A percentile compares a stretch with the other conserved stretches of the same genome.
phyloP scores from a whole-genome alignment of 2,329 filamentous ascomycete genomes.

The Exophiala bonariae region DNA sequence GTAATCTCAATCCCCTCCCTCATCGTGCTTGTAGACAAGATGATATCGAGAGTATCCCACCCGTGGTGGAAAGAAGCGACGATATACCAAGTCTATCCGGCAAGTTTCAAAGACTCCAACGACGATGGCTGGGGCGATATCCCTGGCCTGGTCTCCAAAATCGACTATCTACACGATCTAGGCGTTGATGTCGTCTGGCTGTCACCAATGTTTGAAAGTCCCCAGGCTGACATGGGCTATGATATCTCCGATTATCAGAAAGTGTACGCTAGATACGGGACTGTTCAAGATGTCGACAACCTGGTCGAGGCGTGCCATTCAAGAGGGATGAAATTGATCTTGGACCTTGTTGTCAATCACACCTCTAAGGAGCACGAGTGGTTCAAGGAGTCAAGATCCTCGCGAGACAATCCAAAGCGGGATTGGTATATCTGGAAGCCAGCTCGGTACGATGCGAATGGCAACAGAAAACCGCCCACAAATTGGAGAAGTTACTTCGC shows the following conservation, averaged over 20 bases:
- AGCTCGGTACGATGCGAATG: conserved; percentile 52
- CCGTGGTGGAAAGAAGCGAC: conserved; percentile 42
- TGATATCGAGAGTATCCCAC: conserved; percentile 2
- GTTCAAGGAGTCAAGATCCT: conserved; percentile 57
- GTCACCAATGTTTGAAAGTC: conserved; percentile 61
- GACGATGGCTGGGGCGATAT: conserved; percentile 34
- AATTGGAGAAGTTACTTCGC: conserved; percentile 49
- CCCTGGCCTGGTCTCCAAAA: conserved; percentile 27
- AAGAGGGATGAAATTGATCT: conserved; percentile 67
- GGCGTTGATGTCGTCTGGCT: conserved; percentile 34
- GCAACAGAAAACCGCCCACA: conserved; percentile 58
- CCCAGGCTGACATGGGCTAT: conserved; percentile 67
- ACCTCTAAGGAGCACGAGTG: conserved; percentile 60
- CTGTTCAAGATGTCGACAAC: conserved; percentile 62
- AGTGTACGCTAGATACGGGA: conserved; percentile 65
- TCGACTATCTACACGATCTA: conserved; percentile 32
- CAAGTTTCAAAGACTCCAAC: conserved; percentile 33
- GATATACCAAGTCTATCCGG: conserved; percentile 32
- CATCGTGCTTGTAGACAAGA: too few relatives aligned
- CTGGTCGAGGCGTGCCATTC: conserved; percentile 61
- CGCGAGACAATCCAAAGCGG: conserved; percentile 49
- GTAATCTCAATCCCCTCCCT: too few relatives aligned
- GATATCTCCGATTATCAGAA: conserved; percentile 67
- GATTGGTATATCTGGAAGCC: conserved; percentile 68
- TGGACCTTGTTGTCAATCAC: conserved; percentile 77